phyloP scores from a whole-genome alignment of 192 early-diverging fungal genomes.

The Backusella sp. region DNA sequence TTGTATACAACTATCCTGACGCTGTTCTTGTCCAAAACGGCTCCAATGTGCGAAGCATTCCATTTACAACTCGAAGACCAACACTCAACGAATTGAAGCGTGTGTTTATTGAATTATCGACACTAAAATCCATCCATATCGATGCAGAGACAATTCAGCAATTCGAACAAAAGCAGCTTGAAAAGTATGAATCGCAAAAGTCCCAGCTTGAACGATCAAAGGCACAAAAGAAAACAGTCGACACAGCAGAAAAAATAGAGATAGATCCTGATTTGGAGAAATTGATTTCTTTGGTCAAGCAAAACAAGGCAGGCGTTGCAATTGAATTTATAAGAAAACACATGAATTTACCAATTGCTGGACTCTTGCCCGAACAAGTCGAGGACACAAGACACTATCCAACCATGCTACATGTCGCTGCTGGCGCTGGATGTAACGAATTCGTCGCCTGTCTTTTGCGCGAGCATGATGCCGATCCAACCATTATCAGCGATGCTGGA shows the following conservation, averaged over 20 bases:
- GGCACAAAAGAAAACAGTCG: background rate
- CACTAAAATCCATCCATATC: constrained; percentile 50
- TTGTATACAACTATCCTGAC: constrained; percentile 51
- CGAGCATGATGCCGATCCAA: constrained; percentile 77
- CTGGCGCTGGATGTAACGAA: constrained; percentile 51
- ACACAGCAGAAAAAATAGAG: constrained; percentile 16
- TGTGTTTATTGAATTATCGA: constrained; percentile 62
- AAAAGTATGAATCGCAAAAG: constrained; percentile 17
- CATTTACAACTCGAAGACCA: constrained; percentile 79
- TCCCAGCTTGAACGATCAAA: constrained; percentile 12
- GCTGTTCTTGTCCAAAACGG: constrained; percentile 46
- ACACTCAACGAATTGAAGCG: constrained; percentile 69
- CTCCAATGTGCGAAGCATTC: constrained; percentile 60
- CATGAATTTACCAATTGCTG: constrained; percentile 38
- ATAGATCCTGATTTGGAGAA: constrained; percentile 46
- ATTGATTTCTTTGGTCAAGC: constrained; percentile 53
- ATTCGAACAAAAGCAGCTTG: constrained; percentile 17
- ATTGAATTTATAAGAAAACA: constrained; percentile 52
- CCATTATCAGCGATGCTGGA: constrained; percentile 34
- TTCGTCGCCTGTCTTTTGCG: constrained; percentile 64
- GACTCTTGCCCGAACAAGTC: constrained; percentile 26
- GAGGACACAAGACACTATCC: constrained; percentile 46
- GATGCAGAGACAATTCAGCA: constrained; percentile 30
- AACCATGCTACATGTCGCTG: constrained; percentile 78
- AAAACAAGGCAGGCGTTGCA: constrained; percentile 62